These are phyloP conservation scores for Alloteropsis angusta DNA, from an alignment of 202 grass and related monocot genomes.

Conservation along the genomic window DNA sequence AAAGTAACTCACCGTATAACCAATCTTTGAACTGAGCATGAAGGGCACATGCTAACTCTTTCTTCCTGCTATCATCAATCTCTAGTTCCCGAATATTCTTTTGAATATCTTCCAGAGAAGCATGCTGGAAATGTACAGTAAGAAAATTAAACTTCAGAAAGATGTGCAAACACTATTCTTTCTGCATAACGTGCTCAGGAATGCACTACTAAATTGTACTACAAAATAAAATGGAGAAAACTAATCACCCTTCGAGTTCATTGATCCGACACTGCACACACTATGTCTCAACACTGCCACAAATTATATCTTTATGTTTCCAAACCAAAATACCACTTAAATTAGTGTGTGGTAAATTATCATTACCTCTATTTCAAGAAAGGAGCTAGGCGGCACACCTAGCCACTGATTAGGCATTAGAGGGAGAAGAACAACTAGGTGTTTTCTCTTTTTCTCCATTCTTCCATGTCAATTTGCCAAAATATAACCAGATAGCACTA, in stretches of 20 bases:
- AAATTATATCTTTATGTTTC: neutral
- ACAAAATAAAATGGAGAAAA: conserved; percentile 26
- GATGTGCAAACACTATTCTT: neutral
- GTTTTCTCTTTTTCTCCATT: neutral
- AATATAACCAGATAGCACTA: neutral
- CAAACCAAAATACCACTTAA: neutral
- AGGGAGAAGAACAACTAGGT: neutral
- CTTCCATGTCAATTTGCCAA: neutral
- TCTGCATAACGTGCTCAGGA: neutral
- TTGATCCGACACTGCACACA: neutral
- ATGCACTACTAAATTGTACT: neutral
- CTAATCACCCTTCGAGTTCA: conserved; percentile 12
- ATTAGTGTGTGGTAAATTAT: neutral
- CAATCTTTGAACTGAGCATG: conserved; percentile 96
- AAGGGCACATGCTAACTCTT: conserved; percentile 70
- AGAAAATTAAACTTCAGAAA: conserved; percentile 2
- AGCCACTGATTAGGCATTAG: neutral
- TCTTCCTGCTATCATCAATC: conserved; percentile 77
- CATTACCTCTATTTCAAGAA: neutral
- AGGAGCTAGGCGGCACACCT: neutral
- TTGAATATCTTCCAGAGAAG: conserved; percentile 67
- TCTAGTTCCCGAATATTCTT: conserved; percentile 65
- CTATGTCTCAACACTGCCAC: neutral
- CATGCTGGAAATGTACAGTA: conserved; percentile 53
- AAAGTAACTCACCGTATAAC: conserved; percentile 67